Conservation (phyloP, 2,329 filamentous ascomycete species). For the Daldinia sp. region DNA sequence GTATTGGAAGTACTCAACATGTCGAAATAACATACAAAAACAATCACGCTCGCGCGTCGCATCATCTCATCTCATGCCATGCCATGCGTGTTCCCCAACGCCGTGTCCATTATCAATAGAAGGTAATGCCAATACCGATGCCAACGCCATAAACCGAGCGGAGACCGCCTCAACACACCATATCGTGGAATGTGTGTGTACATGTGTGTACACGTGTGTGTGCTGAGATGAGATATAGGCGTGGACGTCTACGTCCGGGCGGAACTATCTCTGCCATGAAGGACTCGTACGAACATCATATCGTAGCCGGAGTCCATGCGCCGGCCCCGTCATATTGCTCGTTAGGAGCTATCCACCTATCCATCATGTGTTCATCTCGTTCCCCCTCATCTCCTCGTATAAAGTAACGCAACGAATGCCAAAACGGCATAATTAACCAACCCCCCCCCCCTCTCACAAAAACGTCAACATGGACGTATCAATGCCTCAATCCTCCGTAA, state of each 20-base stretch:
- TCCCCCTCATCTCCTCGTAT: too few relatives aligned
- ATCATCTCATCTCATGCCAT: neutral
- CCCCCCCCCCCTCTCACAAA: neutral
- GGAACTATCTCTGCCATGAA: neutral
- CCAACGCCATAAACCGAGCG: neutral
- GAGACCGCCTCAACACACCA: neutral
- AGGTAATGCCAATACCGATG: too few relatives aligned
- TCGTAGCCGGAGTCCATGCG: neutral
- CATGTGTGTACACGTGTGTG: too few relatives aligned
- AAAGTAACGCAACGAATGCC: neutral
- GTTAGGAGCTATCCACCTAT: neutral
- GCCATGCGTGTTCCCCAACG: neutral
- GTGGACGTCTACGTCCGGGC: too few relatives aligned
- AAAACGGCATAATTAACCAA: too few relatives aligned
- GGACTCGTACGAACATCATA: neutral
- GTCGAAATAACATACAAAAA: neutral
- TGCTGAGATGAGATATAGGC: too few relatives aligned
- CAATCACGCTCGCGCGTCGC: neutral
- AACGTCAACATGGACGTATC: neutral
- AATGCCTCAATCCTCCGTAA: neutral
- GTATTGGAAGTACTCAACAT: too few relatives aligned
- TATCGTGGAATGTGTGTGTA: too few relatives aligned
- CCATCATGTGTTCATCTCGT: neutral
- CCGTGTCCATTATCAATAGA: neutral
- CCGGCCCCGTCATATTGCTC: neutral